These are phyloP conservation scores for Candida mesenterica DNA, from an alignment of 1,139 yeast species.

Conservation along the genomic window DNA sequence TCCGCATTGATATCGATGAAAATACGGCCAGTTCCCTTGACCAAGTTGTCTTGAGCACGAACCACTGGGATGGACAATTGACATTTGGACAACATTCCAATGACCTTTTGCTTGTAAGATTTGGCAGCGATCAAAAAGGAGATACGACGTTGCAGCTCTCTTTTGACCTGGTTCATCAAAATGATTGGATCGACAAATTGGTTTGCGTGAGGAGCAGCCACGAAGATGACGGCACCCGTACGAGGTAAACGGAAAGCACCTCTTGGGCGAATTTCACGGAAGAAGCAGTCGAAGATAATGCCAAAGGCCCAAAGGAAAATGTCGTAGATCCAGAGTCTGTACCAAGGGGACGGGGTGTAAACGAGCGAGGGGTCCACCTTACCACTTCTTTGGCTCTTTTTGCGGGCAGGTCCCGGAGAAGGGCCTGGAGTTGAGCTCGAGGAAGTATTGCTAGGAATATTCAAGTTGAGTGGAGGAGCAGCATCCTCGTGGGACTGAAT, in stretches of 20 bases:
- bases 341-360: conserved; percentile 27
- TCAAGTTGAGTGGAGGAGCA: conserved; percentile 2
- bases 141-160: conserved; percentile 69
- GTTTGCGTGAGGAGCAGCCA: conserved; percentile 97
- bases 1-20: conserved; percentile 45
- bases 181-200: conserved; percentile 93
- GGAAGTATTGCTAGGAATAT: conserved; percentile 4
- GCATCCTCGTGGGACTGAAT: no score
- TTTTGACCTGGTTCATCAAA: conserved; percentile 76
- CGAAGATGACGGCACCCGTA: conserved; percentile 85
- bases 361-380: conserved; percentile 2
- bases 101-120: conserved; percentile 63
- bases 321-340: conserved; percentile 45
- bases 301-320: conserved; percentile 48
- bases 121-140: conserved; percentile 87
- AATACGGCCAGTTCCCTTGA: conserved; percentile 59
- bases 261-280: conserved; percentile 84
- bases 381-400: not conserved
- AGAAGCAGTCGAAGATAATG: conserved; percentile 57
- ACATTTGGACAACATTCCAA: conserved; percentile 74
- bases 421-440: conserved; percentile 8
- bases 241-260: conserved; percentile 88
- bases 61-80: conserved; percentile 87
- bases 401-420: conserved; percentile 7
- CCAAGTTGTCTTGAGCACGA: conserved; percentile 84